phyloP scores from a whole-genome alignment of 306 rosid genomes.

The Myrica gale region DNA sequence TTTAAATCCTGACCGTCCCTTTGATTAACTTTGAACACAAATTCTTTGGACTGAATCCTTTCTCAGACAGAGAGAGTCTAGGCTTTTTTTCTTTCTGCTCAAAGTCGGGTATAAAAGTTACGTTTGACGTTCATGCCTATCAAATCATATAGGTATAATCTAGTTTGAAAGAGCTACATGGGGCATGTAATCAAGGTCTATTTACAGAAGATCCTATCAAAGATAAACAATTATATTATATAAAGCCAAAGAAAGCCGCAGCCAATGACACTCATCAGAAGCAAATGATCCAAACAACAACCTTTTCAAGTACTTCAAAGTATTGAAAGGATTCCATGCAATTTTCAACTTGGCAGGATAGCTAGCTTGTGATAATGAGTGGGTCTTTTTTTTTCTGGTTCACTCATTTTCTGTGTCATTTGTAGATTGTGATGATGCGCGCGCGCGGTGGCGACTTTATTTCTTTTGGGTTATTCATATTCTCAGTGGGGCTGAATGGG shows the following conservation, averaged over 20 bases:
- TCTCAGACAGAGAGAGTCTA: background rate
- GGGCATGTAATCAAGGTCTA: constrained; percentile 41
- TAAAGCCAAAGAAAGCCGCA: constrained; percentile 50
- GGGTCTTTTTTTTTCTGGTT: too few relatives aligned
- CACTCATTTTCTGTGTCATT: too few relatives aligned
- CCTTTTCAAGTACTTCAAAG: constrained; percentile 43
- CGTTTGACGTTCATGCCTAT: constrained; percentile 41
- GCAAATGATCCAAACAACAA: constrained; percentile 36
- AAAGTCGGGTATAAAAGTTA: constrained; percentile 40
- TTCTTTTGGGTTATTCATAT: too few relatives aligned
- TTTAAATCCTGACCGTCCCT: too few relatives aligned
- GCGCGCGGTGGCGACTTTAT: too few relatives aligned
- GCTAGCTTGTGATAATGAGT: too few relatives aligned
- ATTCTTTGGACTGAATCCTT: too few relatives aligned
- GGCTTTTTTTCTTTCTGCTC: constrained; percentile 27
- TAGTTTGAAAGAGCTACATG: constrained; percentile 16
- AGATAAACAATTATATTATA: constrained; percentile 24
- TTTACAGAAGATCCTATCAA: constrained; percentile 39
- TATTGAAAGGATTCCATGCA: constrained; percentile 29
- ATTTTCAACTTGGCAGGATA: constrained; percentile 25
- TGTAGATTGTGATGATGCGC: too few relatives aligned
- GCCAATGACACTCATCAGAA: constrained; percentile 47
- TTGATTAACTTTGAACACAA: too few relatives aligned
- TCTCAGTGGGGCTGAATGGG: too few relatives aligned
- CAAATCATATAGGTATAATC: constrained; percentile 28